Evolutionary conservation across 192 early-diverging fungal genomes (phyloP).

Genomic region (Mortierella antarctica): DNA sequence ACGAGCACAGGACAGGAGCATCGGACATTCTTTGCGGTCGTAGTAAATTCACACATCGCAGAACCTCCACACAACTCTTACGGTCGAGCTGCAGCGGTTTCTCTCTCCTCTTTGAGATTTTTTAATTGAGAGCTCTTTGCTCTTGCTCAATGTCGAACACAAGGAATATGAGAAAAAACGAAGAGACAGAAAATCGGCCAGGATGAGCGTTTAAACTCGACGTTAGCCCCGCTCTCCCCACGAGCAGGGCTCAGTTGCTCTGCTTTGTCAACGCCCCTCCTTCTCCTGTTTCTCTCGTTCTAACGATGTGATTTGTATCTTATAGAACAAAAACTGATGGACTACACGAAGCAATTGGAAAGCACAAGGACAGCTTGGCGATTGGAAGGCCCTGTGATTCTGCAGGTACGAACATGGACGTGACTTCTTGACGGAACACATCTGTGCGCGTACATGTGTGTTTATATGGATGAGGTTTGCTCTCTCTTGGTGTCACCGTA

Average conservation of each 20-base stretch:
- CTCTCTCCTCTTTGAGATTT: no score
- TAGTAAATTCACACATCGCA: no score
- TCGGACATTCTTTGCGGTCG: no score
- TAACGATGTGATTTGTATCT: not conserved
- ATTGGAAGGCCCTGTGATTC: slow-evolving; percentile 35
- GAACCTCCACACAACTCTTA: no score
- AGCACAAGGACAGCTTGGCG: slow-evolving; percentile 38
- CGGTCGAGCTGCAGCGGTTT: no score
- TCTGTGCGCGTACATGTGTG: no score
- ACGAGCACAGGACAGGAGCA: no score
- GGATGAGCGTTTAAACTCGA: slow-evolving; percentile 3
- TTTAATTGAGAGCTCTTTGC: no score
- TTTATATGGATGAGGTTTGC: not conserved
- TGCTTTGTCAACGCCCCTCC: not conserved
- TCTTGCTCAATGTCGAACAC: no score
- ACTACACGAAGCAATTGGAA: slow-evolving; percentile 41
- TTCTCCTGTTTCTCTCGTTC: not conserved
- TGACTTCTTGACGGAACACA: not conserved
- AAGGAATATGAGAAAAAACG: no score
- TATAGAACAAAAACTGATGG: slow-evolving; percentile 47
- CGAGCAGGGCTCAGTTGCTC: slow-evolving; percentile 5
- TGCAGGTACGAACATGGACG: slow-evolving; percentile 19
- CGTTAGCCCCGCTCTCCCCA: not conserved
- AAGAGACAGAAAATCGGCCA: not conserved
- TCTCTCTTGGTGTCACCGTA: slow-evolving; percentile 6